Percentiles rank a stretch among this genome's conserved stretches.
These are phyloP conservation scores for Penicillium sp. DNA, from an alignment of 2,329 filamentous ascomycete species.

Conservation along the genomic window DNA sequence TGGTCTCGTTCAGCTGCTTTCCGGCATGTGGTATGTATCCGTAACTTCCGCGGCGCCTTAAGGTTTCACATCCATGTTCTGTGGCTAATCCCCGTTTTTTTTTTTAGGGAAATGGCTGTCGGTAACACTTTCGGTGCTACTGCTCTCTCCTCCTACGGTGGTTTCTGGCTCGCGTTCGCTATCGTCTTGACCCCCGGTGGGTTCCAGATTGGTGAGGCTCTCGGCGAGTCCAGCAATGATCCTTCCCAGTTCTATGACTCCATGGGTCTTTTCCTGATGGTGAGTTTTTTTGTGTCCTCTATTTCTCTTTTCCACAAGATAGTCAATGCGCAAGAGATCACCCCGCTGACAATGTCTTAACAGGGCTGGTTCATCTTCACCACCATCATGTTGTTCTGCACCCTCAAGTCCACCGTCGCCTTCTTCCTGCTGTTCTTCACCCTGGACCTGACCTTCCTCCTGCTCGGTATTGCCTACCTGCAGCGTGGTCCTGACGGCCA, in stretches of 20 bases:
- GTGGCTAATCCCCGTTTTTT: background rate
- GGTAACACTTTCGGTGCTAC: slow-evolving; percentile 85
- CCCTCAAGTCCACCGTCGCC: slow-evolving; percentile 71
- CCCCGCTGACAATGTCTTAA: slow-evolving; percentile 5
- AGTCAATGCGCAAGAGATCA: background rate
- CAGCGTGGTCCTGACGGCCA: slow-evolving; percentile 46
- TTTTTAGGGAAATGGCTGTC: slow-evolving; percentile 75
- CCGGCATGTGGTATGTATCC: slow-evolving; percentile 74
- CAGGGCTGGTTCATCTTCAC: slow-evolving; percentile 83
- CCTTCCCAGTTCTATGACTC: slow-evolving; percentile 53
- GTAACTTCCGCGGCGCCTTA: background rate
- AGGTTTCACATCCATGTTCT: background rate
- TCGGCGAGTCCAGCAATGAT: slow-evolving; percentile 34
- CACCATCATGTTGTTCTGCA: slow-evolving; percentile 68
- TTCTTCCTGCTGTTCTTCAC: slow-evolving; percentile 76
- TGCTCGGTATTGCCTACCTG: slow-evolving; percentile 65
- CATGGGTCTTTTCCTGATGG: slow-evolving; percentile 70
- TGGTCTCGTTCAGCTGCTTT: slow-evolving; percentile 72
- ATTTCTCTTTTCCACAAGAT: background rate
- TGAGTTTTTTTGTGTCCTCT: too few species aligned
- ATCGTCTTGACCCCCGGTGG: slow-evolving; percentile 67
- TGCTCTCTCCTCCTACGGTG: slow-evolving; percentile 75
- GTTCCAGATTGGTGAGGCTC: slow-evolving; percentile 56
- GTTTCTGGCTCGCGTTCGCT: slow-evolving; percentile 76
- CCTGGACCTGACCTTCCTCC: slow-evolving; percentile 71